A percentile compares a stretch with the other conserved stretches of the same genome.
Evolutionary conservation across 805 yeast genomes (phyloP).

Genomic region (Blastobotrys chiropterorum): DNA sequence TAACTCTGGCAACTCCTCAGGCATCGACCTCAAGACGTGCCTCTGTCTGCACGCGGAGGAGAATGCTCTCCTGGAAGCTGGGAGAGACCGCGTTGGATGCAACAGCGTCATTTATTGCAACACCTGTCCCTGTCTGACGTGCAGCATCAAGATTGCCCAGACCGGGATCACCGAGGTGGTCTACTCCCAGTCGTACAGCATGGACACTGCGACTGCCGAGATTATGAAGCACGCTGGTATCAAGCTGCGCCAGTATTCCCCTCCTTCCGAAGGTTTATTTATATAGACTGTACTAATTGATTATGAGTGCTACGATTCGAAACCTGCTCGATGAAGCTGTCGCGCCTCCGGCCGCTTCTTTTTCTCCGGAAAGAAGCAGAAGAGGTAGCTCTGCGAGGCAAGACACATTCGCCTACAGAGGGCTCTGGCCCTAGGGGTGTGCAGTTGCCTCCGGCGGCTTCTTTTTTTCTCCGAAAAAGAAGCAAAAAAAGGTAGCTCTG

Average conservation of each 20-base stretch:
- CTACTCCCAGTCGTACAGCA: slow-evolving; percentile 83
- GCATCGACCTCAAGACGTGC: slow-evolving; percentile 72
- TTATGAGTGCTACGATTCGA: too few relatives aligned
- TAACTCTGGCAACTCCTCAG: slow-evolving; percentile 58
- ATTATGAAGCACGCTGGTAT: slow-evolving; percentile 75
- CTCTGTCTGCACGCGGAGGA: slow-evolving; percentile 96
- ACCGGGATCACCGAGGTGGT: slow-evolving; percentile 88
- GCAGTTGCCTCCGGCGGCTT: too few relatives aligned
- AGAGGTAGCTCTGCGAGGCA: too few relatives aligned
- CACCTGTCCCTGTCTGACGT: slow-evolving; percentile 94
- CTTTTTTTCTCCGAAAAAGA: too few relatives aligned
- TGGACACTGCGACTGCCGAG: slow-evolving; percentile 73
- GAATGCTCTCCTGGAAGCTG: slow-evolving; percentile 90
- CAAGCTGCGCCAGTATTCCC: slow-evolving; percentile 52
- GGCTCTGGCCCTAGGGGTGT: too few relatives aligned
- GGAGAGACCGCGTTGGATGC: slow-evolving; percentile 71
- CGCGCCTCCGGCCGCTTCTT: too few relatives aligned
- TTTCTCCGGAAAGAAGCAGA: too few relatives aligned
- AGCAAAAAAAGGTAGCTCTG: too few relatives aligned
- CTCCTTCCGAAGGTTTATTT: slow-evolving; percentile 31
- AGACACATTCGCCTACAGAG: too few relatives aligned
- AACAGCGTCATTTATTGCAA: slow-evolving; percentile 77
- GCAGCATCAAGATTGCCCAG: slow-evolving; percentile 92
- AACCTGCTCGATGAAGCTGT: too few relatives aligned
- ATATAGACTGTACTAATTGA: neutral